Evolutionary conservation across 2,329 filamentous ascomycete genomes (phyloP), one percentile per base, ranked within the genome.

Genomic region (Fonsecaea pugnacius): DNA sequence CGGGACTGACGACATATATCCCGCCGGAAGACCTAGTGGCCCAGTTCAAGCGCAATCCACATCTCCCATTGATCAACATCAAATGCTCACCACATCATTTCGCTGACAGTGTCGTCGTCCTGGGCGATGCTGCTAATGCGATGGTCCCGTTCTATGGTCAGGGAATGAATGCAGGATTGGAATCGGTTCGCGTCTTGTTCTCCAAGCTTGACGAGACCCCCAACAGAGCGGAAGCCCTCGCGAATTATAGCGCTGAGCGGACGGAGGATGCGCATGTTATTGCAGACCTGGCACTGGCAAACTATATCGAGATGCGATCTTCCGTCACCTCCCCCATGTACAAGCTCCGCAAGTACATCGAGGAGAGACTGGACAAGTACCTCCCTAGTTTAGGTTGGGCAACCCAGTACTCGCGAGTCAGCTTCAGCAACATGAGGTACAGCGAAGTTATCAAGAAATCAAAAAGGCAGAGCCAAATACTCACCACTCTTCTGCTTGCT

Each of bases 101-200:
- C 79, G 82, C 79, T 56, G 87, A 87, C 27, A 90, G 88, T 0
- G 92, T 85, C 35, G 92, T 96, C 65, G 91, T 99, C 55, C 75
- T 99, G 38, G 95, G 95, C 64, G 95, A 99, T 75, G 92, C 95
- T 7, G 93, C 95, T 0, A 95, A 99, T 75, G 95, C 96, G 63
- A 97, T 99, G 89, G 92, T 99, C 0, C 95, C 95, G 0, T 99
- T 99, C 78, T 99, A 98, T 76, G 95, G 95, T 0, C 95, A 99
- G 76, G 95, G 95, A 40, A 96, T 99, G 88, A 99, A 99, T 73
- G 91, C 95, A 0, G 95, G 95, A 0, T 86, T 99, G 48, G 95
- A 99, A 79, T 94, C 97, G 72, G 92, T 99, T 12, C 88, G 90
- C 7, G 88, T 96, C 4, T 85, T 99, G 0, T 99, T 96, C 77